Conservation (phyloP, 2,329 filamentous ascomycete genomes). For the Ophiostoma pallidulum region DNA sequence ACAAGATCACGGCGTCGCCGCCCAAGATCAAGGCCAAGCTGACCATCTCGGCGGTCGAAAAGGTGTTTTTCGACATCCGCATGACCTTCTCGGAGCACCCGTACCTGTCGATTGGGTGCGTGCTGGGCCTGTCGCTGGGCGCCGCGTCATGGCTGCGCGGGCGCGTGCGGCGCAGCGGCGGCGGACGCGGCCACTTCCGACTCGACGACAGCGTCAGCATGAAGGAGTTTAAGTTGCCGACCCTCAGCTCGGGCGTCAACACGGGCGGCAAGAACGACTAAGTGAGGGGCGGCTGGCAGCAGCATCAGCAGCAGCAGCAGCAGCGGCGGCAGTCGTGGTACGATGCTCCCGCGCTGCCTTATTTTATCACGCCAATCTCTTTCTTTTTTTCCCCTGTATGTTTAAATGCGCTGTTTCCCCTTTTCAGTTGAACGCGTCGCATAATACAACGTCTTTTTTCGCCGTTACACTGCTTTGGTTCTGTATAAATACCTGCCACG, state of each 20-base stretch:
- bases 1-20: constrained; percentile 58
- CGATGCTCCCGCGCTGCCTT: too few relatives aligned
- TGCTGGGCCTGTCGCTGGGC: constrained; percentile 47
- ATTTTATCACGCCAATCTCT: too few relatives aligned
- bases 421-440: too few relatives aligned
- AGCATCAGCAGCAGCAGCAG: too few relatives aligned
- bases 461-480: too few relatives aligned
- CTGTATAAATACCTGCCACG: too few relatives aligned
- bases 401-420: too few relatives aligned
- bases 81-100: constrained; percentile 50
- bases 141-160: constrained; percentile 44
- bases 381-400: too few relatives aligned
- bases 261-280: constrained; percentile 43
- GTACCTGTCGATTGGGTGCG: constrained; percentile 46
- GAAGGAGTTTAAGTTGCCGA: constrained; percentile 52
- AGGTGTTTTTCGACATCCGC: constrained; percentile 59
- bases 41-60: constrained; percentile 62
- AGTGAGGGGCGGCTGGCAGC: constrained; percentile 2
- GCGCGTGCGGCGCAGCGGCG: constrained; percentile 40
- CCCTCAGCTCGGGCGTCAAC: constrained; percentile 39
- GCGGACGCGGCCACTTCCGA: constrained; percentile 51
- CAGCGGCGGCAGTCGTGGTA: too few relatives aligned
- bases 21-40: constrained; percentile 67
- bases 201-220: constrained; percentile 45
- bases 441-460: too few relatives aligned